Evolutionary conservation across 1,139 yeast species (phyloP), one percentile per base, ranked within the genome.

Genomic region (Meyerozyma smithsonii): DNA sequence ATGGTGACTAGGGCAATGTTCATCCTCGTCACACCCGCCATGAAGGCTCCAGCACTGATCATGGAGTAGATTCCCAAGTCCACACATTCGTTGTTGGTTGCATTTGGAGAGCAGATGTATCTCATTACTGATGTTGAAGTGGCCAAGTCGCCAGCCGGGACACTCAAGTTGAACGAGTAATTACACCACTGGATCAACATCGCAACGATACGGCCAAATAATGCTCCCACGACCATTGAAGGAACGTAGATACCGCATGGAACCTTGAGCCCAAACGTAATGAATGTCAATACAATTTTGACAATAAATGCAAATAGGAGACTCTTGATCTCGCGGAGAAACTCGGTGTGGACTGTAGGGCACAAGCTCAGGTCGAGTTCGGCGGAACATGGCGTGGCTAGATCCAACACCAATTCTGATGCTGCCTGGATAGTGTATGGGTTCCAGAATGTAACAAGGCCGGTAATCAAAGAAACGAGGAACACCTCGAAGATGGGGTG

Each of bases 191-290:
- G 76, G 15, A 78, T 53, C n/a, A 57, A 28, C 61, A 75, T 65
- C 1, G 79, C 79, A 43, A 77, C 64, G 5, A 74, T 55, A 20
- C 84, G 55, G 0, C 87, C 87, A 59, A 77, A 79, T 12, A 81
- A 58, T 0, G 86, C 85, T 6, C 87, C 87, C 40, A 74, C 66
- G 1, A 79, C 83, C 85, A 81, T 79, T 1, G 84, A 75, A 1
- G 87, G 87, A 0, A 81, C 82, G 51, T 81, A 81, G 17, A 81
- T 76, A 17, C 87, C 87, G 40, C 80, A 72, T 0, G 87, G 87
- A 3, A 81, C 63, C 49, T 78, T 80, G 41, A 79, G 56, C 1
- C 87, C 87, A 56, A 78, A 77, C 0, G 84, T 77, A 8, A 78
- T 54, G 21, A 72, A 64, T 0, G 84, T 79, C 25, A 79, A 58